These are phyloP conservation scores for Phaseolus lunatus DNA, from an alignment of 306 rosid species.

Conservation along the genomic window DNA sequence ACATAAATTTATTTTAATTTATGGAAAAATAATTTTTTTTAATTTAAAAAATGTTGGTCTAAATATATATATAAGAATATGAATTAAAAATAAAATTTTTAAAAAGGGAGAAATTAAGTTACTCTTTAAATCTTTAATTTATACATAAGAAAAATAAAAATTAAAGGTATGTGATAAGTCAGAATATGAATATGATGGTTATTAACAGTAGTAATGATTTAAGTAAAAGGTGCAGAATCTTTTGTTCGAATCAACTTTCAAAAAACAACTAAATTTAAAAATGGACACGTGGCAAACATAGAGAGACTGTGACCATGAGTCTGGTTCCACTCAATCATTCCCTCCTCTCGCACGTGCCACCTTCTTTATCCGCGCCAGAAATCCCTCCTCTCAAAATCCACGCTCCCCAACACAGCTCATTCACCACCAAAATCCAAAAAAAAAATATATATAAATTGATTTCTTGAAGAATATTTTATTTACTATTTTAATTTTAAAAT, in stretches of 20 bases:
- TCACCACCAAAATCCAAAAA: neutral
- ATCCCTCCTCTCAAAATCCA: neutral
- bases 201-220: neutral
- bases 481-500: too few relatives aligned
- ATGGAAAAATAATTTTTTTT: too few relatives aligned
- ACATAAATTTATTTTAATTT: too few relatives aligned
- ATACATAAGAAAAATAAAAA: too few relatives aligned
- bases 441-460: neutral
- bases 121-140: too few relatives aligned
- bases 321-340: neutral
- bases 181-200: too few relatives aligned
- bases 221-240: neutral
- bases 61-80: too few relatives aligned
- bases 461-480: too few relatives aligned
- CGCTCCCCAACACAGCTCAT: neutral
- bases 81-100: too few relatives aligned
- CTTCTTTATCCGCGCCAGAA: constrained; percentile 20
- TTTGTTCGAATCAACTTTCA: neutral
- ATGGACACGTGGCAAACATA: neutral
- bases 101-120: too few relatives aligned
- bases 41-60: too few relatives aligned
- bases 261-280: neutral
- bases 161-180: too few relatives aligned
- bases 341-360: constrained; percentile 26
- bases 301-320: neutral